Conservation (phyloP, 352 stramenopile genomes). For the Phytophthora constricta region DNA sequence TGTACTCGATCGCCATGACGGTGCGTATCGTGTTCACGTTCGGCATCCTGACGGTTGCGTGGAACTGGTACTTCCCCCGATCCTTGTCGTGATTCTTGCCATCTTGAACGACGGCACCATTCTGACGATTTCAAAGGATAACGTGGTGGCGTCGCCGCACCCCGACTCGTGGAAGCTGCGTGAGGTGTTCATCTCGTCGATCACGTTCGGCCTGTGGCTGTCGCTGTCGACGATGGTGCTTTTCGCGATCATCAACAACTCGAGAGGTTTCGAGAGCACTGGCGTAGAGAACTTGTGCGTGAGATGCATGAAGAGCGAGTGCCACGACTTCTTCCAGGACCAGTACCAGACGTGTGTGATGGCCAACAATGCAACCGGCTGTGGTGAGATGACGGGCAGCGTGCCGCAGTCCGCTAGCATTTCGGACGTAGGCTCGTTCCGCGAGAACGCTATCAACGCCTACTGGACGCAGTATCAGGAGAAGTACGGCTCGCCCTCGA, state of each 20-base stretch:
- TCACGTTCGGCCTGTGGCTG: slow-evolving; percentile 72
- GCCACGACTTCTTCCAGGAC: slow-evolving; percentile 63
- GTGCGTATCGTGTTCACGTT: slow-evolving; percentile 91
- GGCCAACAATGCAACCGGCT: slow-evolving; percentile 52
- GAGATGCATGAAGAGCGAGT: slow-evolving; percentile 61
- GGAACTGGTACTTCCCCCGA: slow-evolving; percentile 90
- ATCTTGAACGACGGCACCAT: slow-evolving; percentile 92
- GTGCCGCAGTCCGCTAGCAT: slow-evolving; percentile 47
- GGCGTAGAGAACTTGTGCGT: slow-evolving; percentile 75
- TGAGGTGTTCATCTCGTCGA: slow-evolving; percentile 74
- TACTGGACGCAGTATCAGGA: slow-evolving; percentile 54
- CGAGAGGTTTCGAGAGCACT: slow-evolving; percentile 54
- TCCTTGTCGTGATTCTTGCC: slow-evolving; percentile 92
- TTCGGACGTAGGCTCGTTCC: slow-evolving; percentile 48
- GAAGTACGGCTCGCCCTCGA: slow-evolving; percentile 54
- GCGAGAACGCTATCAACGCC: slow-evolving; percentile 38
- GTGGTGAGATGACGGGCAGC: slow-evolving; percentile 66
- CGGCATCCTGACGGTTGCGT: slow-evolving; percentile 86
- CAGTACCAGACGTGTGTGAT: slow-evolving; percentile 60
- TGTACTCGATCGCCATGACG: slow-evolving; percentile 92
- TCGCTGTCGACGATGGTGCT: slow-evolving; percentile 70
- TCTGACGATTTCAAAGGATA: slow-evolving; percentile 83
- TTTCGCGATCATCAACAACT: slow-evolving; percentile 67
- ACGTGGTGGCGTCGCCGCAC: slow-evolving; percentile 64
- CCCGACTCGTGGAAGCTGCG: slow-evolving; percentile 79